phyloP scores from a whole-genome alignment of 2,329 filamentous ascomycete genomes.

The Calonectria leucothoes region DNA sequence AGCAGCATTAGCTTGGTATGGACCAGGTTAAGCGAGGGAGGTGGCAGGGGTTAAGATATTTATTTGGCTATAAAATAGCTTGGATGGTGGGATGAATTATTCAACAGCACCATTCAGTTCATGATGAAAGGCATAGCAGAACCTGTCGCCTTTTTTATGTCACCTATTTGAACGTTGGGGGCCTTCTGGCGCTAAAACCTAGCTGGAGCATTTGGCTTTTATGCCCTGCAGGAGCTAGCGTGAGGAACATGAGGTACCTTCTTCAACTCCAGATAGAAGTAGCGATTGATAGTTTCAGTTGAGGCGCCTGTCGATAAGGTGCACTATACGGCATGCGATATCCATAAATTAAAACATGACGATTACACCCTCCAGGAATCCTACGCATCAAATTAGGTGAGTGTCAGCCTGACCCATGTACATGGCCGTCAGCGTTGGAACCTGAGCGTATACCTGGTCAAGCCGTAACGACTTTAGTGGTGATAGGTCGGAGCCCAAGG shows the following conservation, averaged over 20 bases:
- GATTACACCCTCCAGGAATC: not conserved
- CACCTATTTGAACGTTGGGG: not conserved
- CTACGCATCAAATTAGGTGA: not conserved
- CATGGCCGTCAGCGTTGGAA: not conserved
- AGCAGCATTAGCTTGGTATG: not conserved
- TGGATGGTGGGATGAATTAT: not conserved
- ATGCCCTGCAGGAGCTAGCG: not conserved
- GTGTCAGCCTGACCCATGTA: not conserved
- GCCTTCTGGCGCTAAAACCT: not conserved
- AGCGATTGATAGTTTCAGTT: not conserved
- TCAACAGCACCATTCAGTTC: not conserved
- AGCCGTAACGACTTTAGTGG: not conserved
- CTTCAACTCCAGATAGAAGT: not conserved
- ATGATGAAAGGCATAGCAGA: not conserved
- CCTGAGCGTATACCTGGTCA: too few relatives aligned
- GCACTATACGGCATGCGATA: not conserved
- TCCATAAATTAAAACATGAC: not conserved
- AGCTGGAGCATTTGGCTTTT: not conserved
- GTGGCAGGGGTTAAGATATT: not conserved
- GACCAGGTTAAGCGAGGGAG: not conserved
- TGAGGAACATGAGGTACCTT: not conserved
- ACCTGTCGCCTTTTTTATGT: not conserved
- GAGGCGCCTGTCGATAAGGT: not conserved
- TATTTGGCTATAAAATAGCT: not conserved
- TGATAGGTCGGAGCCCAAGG: not conserved